Conservation (phyloP, 345 rosid genomes). For the Eutrema heterophyllum region DNA sequence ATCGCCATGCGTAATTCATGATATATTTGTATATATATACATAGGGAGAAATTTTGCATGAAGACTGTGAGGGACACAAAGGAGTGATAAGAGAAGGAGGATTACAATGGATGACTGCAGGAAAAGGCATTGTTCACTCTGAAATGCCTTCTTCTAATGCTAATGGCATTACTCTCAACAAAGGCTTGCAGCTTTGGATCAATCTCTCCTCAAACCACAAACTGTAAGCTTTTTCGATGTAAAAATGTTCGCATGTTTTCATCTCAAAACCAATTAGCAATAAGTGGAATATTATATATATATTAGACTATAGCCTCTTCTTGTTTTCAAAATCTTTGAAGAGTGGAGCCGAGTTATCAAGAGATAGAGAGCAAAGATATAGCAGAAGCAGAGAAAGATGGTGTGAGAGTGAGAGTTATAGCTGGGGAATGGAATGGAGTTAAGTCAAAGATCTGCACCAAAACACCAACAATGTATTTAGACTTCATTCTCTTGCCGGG, state of each 20-base stretch:
- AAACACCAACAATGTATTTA: constrained; percentile 91
- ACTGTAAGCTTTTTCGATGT: constrained; percentile 43
- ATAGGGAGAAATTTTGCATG: constrained; percentile 70
- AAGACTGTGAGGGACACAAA: constrained; percentile 86
- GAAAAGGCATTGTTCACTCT: constrained; percentile 93
- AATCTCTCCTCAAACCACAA: constrained; percentile 78
- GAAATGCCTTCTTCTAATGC: constrained; percentile 72
- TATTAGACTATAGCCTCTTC: background rate
- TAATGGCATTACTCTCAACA: constrained; percentile 58
- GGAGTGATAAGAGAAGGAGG: constrained; percentile 81
- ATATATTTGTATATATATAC: background rate
- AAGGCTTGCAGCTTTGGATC: constrained; percentile 84
- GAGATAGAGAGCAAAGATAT: constrained; percentile 64
- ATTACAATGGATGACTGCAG: constrained; percentile 96
- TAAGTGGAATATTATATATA: background rate
- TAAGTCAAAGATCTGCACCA: constrained; percentile 66
- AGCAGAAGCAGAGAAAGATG: constrained; percentile 54
- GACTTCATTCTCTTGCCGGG: constrained; percentile 73
- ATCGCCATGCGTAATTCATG: background rate
- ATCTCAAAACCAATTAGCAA: background rate
- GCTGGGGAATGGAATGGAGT: constrained; percentile 84
- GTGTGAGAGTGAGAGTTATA: constrained; percentile 64
- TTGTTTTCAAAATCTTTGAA: constrained; percentile 14
- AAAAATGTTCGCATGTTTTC: background rate
- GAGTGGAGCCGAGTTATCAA: constrained; percentile 87